phyloP scores from a whole-genome alignment of 2,329 filamentous ascomycete species.

The Diaporthe ilicicola region DNA sequence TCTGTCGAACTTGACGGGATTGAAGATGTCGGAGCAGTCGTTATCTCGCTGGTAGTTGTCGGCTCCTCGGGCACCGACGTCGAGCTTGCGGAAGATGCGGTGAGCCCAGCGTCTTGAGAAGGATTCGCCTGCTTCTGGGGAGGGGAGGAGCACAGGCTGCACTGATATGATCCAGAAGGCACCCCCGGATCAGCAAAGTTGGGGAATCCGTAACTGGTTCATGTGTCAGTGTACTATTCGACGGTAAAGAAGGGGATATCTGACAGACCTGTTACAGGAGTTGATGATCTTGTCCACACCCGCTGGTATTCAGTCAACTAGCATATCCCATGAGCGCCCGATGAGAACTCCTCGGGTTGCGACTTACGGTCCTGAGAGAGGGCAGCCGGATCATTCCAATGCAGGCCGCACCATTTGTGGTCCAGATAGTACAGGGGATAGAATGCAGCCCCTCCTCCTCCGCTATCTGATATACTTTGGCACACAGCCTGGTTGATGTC shows the following conservation, averaged over 20 bases:
- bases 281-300: conserved; percentile 61
- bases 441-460: conserved; percentile 37
- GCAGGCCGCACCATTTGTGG: conserved; percentile 58
- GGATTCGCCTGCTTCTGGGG: neutral
- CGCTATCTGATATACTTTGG: conserved; percentile 15
- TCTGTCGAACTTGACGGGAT: conserved; percentile 22
- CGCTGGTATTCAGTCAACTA: conserved; percentile 46
- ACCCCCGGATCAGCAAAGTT: conserved; percentile 47
- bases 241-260: neutral
- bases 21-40: neutral
- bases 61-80: neutral
- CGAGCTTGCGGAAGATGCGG: neutral
- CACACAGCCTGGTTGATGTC: conserved; percentile 22
- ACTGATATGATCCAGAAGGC: conserved; percentile 44
- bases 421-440: conserved; percentile 63
- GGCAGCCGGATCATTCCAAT: conserved; percentile 40
- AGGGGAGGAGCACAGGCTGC: conserved; percentile 30
- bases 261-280: conserved; percentile 57
- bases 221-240: conserved; percentile 1
- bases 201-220: conserved; percentile 41
- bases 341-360: conserved; percentile 28
- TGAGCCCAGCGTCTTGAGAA: neutral
- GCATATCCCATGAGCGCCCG: conserved; percentile 7
- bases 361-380: conserved; percentile 56
- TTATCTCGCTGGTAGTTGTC: neutral